A percentile compares a stretch with the other conserved stretches of the same genome.
Evolutionary conservation across 768 basidiomycete genomes (phyloP).

Genomic region (Mycena crocata): DNA sequence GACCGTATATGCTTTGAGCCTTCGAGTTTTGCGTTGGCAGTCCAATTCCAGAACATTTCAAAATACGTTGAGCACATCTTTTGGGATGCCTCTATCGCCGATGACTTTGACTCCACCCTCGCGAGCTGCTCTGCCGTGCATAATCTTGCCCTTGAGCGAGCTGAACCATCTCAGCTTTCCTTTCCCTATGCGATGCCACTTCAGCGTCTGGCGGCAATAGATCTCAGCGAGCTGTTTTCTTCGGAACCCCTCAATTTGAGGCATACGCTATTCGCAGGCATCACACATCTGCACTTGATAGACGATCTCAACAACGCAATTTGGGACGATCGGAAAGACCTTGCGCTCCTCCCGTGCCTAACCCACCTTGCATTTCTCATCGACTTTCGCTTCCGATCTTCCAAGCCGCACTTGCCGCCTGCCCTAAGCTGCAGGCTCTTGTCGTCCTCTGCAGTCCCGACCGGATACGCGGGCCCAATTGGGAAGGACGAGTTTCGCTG

Average conservation of each 20-base stretch:
- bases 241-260: not conserved
- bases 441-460: not conserved
- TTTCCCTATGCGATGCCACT: slow-evolving; percentile 8
- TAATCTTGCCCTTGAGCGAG: not conserved
- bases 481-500: not conserved
- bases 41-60: slow-evolving; percentile 1
- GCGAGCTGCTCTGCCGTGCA: not conserved
- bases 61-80: slow-evolving; percentile 1
- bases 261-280: slow-evolving; percentile 1
- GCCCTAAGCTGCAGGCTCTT: not conserved
- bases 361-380: slow-evolving; percentile 4
- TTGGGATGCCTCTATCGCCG: not conserved
- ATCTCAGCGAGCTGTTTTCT: not conserved
- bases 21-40: not conserved
- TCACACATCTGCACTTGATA: slow-evolving; percentile 5
- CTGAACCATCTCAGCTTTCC: not conserved
- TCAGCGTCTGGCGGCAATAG: not conserved
- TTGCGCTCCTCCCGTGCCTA: slow-evolving; percentile 2
- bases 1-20: slow-evolving; percentile 1
- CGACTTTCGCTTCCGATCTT: not conserved
- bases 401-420: not conserved
- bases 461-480: not conserved
- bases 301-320: not conserved
- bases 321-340: slow-evolving; percentile 4
- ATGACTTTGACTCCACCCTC: not conserved